phyloP scores from a whole-genome alignment of 306 rosid genomes.

The Adenanthera pavonina region DNA sequence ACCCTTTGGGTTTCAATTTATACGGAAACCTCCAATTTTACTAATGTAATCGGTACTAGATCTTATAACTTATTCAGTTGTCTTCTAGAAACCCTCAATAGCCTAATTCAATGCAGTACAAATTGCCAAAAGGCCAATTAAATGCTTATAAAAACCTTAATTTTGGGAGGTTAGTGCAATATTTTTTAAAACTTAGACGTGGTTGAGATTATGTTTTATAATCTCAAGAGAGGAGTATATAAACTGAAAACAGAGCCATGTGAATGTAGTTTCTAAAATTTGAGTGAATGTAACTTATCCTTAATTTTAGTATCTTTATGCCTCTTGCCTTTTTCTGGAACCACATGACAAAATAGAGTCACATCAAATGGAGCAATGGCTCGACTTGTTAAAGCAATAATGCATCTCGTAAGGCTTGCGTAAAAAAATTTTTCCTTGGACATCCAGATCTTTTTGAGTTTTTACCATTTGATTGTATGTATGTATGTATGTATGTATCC shows the following conservation, averaged over 20 bases:
- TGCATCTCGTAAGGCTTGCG: not conserved
- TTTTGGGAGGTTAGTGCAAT: not conserved
- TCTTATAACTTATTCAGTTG: no score
- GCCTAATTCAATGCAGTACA: not conserved
- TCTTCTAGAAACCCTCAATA: no score
- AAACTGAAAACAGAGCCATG: no score
- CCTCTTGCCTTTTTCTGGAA: not conserved
- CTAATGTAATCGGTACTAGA: no score
- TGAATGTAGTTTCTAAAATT: no score
- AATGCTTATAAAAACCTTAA: not conserved
- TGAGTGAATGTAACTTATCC: no score
- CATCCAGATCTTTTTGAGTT: conserved; percentile 14
- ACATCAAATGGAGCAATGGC: not conserved
- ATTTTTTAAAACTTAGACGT: not conserved
- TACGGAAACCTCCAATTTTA: not conserved
- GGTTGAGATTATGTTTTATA: not conserved
- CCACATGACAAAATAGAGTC: not conserved
- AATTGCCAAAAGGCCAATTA: not conserved
- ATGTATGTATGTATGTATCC: not conserved
- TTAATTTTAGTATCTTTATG: no score
- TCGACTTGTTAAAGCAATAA: not conserved
- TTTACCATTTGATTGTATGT: not conserved
- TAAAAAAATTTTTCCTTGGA: no score
- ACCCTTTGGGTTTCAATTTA: not conserved
- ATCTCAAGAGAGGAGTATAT: not conserved